phyloP scores from a whole-genome alignment of 371 early-diverging fungal species.

The Circinella umbellata region DNA sequence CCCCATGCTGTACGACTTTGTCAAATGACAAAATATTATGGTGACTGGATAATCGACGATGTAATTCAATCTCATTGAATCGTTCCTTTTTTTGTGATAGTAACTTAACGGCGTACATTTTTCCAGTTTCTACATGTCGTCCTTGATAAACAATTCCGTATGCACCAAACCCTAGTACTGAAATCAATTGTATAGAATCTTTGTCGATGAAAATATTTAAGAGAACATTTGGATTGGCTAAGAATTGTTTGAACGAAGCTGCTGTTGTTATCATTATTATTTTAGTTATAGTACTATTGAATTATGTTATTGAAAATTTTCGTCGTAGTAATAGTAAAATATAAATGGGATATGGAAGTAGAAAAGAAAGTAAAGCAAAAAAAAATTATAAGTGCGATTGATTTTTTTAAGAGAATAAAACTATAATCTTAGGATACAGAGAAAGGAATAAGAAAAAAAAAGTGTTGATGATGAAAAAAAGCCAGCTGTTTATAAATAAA shows the following conservation, averaged over 20 bases:
- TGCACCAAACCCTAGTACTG: slow-evolving; percentile 71
- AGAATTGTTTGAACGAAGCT: neutral
- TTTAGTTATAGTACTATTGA: too few species aligned
- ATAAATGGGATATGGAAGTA: too few species aligned
- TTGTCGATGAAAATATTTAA: slow-evolving; percentile 41
- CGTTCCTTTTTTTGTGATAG: slow-evolving; percentile 34
- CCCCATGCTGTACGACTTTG: slow-evolving; percentile 70
- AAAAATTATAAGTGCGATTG: too few species aligned
- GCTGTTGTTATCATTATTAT: too few species aligned
- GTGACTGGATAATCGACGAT: slow-evolving; percentile 38
- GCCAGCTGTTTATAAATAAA: neutral
- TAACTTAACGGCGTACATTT: slow-evolving; percentile 67
- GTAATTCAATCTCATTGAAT: slow-evolving; percentile 9
- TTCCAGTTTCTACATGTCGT: slow-evolving; percentile 39
- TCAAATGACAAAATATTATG: slow-evolving; percentile 72
- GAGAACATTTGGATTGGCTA: slow-evolving; percentile 24
- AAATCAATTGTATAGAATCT: slow-evolving; percentile 37
- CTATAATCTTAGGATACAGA: too few species aligned
- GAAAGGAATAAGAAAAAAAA: neutral
- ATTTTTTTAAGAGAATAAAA: too few species aligned
- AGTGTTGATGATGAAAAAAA: neutral
- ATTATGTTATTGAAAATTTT: too few species aligned
- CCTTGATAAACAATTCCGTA: slow-evolving; percentile 74
- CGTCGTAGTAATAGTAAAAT: too few species aligned
- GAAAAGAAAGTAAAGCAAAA: too few species aligned